Evolutionary conservation across 352 stramenopile species (phyloP), one percentile per base, ranked within the genome.

Genomic region (Globisporangium spinosum): DNA sequence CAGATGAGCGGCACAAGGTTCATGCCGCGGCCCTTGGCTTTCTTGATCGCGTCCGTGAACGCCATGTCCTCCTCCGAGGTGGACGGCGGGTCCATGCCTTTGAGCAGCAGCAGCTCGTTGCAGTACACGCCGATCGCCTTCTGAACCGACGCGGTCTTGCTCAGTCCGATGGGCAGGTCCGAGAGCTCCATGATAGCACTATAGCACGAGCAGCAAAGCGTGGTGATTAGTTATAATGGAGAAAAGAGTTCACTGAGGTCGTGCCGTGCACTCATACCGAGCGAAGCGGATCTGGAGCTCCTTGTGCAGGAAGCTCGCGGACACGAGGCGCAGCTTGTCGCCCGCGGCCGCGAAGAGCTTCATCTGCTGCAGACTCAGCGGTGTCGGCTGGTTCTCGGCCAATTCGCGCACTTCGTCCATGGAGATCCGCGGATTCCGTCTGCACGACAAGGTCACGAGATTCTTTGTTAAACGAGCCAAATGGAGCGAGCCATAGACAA

Each of bases 1-100:
- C 84, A 93, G 68, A 94, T 85, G 43, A 93, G 71, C 57, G 87
- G 87, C n/a, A 94, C 84, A 55, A 94, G 70, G 67, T 93, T 94
- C 13, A 79, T 79, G 32, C 83, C 87, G 40, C 77, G 72, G 3
- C 67, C 62, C 49, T 93, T 93, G 7, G 83, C 74, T 35, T 81
- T 70, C 27, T 75, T 68, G 61, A 94, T 71, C 49, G 65, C 75
- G 10, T 89, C 74, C 17, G 87, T 94, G 72, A 93, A 94, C 27
- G 66, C 57, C 12, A 80, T 64, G 53, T 94, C 87, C 60, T 91
- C 82, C 32, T 77, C 80, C 51, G 83, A 60, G 5, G 77, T 83
- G 7, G n/a, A 70, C 3, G 86, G 86, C 8, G 78, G 72, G 8
- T 77, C 73, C 15, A 78, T 74, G 4, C 55, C 62, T 35, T 73